Conservation (phyloP, 2,329 filamentous ascomycete genomes). For the Colletotrichum sp. region DNA sequence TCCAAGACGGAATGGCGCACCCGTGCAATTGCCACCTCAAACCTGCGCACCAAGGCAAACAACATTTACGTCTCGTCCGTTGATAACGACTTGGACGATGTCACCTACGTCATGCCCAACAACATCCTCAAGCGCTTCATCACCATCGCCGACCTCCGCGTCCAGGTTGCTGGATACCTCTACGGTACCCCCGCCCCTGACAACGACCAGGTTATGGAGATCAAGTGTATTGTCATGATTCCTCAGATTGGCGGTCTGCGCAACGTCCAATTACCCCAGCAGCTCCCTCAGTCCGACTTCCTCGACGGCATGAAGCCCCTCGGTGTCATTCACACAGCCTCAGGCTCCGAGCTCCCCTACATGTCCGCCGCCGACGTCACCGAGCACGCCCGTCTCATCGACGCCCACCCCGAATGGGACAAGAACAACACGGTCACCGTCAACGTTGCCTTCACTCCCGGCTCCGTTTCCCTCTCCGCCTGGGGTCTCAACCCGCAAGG, state of each 20-base stretch:
- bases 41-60: conserved; percentile 90
- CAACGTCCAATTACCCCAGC: conserved; percentile 87
- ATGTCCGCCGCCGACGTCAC: conserved; percentile 97
- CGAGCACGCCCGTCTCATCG: conserved; percentile 88
- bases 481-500: conserved; percentile 92
- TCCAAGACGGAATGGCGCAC: conserved; percentile 99
- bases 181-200: conserved; percentile 93
- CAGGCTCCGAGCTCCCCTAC: conserved; percentile 93
- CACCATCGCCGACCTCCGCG: conserved; percentile 92
- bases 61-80: conserved; percentile 99
- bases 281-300: conserved; percentile 91
- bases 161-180: conserved; percentile 94
- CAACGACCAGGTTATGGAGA: conserved; percentile 96
- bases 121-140: conserved; percentile 99
- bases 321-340: conserved; percentile 93
- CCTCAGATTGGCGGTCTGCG: conserved; percentile 94
- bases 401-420: conserved; percentile 78
- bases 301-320: conserved; percentile 86
- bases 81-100: conserved; percentile 87
- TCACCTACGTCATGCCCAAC: conserved; percentile 99
- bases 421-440: conserved; percentile 90
- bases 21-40: conserved; percentile 93
- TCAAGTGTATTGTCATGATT: conserved; percentile 96
- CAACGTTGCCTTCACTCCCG: conserved; percentile 94
- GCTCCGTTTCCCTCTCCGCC: conserved; percentile 91